A percentile compares a stretch with the other conserved stretches of the same genome.
These are phyloP conservation scores for Sonneratia caseolaris DNA, from an alignment of 345 rosid genomes.

Conservation along the genomic window DNA sequence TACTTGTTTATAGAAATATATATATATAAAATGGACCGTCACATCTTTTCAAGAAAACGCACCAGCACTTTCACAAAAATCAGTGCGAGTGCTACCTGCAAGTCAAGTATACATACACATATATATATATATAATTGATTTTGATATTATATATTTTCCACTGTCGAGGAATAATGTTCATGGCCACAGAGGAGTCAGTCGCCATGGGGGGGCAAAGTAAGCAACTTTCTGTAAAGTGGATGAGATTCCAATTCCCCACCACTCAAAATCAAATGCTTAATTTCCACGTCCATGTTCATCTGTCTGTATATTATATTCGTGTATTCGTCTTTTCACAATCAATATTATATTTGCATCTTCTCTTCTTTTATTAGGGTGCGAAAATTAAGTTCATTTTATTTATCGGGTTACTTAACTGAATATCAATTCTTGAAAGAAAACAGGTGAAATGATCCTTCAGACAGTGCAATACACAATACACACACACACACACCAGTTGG, in stretches of 20 bases:
- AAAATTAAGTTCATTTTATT: neutral
- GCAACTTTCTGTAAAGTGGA: neutral
- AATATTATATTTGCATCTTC: neutral
- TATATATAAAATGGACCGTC: neutral
- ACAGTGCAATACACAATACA: too few species aligned
- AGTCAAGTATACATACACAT: too few species aligned
- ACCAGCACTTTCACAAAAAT: constrained; percentile 5
- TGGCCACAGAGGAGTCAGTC: neutral
- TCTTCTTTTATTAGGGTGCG: neutral
- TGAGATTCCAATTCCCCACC: neutral
- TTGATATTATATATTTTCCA: neutral
- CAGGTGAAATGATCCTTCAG: neutral
- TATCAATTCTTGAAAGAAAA: neutral
- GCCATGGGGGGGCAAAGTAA: neutral
- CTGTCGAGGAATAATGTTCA: neutral
- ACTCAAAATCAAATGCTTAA: neutral
- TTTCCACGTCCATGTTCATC: neutral
- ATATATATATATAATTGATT: too few species aligned
- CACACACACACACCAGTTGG: too few species aligned
- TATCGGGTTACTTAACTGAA: neutral
- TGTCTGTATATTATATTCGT: neutral
- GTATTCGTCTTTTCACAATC: neutral
- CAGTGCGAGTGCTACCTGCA: constrained; percentile 2
- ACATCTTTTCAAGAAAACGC: constrained; percentile 5
- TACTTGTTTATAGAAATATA: neutral